Evolutionary conservation across 495 filamentous ascomycete species (phyloP).

Genomic region (Sporormia fimetaria): DNA sequence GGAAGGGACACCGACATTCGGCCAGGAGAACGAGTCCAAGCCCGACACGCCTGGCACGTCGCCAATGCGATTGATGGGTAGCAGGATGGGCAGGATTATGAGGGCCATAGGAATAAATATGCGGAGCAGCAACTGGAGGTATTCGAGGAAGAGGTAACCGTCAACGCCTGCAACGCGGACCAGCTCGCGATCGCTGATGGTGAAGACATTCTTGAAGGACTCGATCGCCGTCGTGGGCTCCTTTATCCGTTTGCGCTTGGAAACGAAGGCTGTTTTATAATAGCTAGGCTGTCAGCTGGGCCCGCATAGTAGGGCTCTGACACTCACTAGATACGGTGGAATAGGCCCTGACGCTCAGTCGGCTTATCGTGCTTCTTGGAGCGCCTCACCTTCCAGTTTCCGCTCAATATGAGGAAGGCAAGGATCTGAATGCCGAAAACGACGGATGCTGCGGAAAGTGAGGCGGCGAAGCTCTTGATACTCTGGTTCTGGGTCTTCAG

Average conservation of each 20-base stretch:
- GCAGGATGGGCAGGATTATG: constrained; percentile 70
- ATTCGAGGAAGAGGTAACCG: constrained; percentile 96
- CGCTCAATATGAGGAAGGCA: constrained; percentile 21
- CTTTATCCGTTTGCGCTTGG: constrained; percentile 17
- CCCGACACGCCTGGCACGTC: constrained; percentile 36
- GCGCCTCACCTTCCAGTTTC: constrained; percentile 17
- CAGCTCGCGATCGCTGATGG: constrained; percentile 19
- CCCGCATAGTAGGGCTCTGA: not conserved
- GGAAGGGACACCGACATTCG: constrained; percentile 59
- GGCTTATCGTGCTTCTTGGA: constrained; percentile 7
- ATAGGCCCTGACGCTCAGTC: constrained; percentile 18
- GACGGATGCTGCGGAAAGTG: constrained; percentile 20
- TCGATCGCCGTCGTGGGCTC: constrained; percentile 15
- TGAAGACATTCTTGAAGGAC: constrained; percentile 26
- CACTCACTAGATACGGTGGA: constrained; percentile 24
- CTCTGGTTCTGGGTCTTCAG: constrained; percentile 13
- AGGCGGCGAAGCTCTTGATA: constrained; percentile 23
- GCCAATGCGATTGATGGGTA: constrained; percentile 59
- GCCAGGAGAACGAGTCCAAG: constrained; percentile 48
- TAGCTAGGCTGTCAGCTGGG: constrained; percentile 12
- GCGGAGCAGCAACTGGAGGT: constrained; percentile 82
- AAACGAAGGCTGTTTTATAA: constrained; percentile 24
- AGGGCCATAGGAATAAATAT: constrained; percentile 76
- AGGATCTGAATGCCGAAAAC: constrained; percentile 23
- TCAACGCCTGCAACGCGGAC: constrained; percentile 54